phyloP scores from a whole-genome alignment of 225 moss, liverwort and hornwort species.

The Polytrichum formosum region DNA sequence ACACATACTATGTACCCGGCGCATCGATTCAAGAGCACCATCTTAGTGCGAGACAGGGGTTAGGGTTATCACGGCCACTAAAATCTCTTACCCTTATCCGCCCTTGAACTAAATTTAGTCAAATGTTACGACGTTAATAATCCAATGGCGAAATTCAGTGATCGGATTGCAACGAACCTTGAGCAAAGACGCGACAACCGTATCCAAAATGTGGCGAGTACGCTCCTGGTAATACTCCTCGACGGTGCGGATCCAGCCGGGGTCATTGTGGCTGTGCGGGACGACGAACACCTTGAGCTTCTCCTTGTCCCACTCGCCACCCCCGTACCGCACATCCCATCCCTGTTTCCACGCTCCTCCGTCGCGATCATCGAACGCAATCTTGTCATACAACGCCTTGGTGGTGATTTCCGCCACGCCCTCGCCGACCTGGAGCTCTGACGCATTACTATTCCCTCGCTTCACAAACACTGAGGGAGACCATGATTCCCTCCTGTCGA shows the following conservation, averaged over 20 bases:
- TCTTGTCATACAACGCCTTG: constrained; percentile 76
- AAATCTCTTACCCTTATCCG: no score
- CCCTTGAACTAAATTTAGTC: no score
- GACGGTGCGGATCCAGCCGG: constrained; percentile 96
- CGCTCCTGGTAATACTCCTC: constrained; percentile 93
- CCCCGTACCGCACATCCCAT: constrained; percentile 80
- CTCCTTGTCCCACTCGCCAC: constrained; percentile 75
- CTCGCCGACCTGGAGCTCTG: constrained; percentile 23
- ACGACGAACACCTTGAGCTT: constrained; percentile 88
- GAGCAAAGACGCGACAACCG: constrained; percentile 70
- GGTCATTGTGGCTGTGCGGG: constrained; percentile 95
- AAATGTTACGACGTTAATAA: no score
- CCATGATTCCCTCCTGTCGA: not conserved
- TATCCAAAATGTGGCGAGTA: constrained; percentile 70
- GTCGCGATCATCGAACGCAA: constrained; percentile 77
- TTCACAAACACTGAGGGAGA: not conserved
- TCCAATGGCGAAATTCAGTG: no score
- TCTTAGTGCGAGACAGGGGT: no score
- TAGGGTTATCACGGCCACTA: no score
- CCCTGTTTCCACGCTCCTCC: constrained; percentile 98
- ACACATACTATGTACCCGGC: no score
- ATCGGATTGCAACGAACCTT: constrained; percentile 43
- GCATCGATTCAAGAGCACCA: no score
- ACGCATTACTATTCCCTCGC: constrained; percentile 2
- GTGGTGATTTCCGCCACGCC: constrained; percentile 73